Evolutionary conservation across 441 rosid genomes (phyloP), one percentile per base, ranked within the genome.

Genomic region (Pelargonium australe): DNA sequence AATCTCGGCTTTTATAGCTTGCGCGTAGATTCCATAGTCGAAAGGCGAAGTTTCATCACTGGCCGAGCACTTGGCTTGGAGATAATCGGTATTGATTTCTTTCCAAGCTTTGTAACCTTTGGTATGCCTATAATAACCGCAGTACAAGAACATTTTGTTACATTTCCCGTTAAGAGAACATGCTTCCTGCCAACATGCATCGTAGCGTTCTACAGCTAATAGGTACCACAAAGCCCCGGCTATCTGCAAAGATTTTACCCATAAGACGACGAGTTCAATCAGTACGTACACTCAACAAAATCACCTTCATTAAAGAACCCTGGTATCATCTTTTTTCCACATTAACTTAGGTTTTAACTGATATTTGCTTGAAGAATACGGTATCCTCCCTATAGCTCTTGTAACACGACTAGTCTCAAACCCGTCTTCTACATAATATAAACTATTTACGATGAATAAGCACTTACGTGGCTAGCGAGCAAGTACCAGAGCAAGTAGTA

Each of bases 401-500:
- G 31, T 25, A 25, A 25, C 3, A 25, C 0, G 31, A 25, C 31
- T 25, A 25, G 31, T 25, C 3, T 25, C 31, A 25, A 25, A 25
- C 31, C 31, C 31, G 31, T 25, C 31, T 25, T 25, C 31, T 25
- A 25, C 31, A 25, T 25, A 25, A 25, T 25, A 25, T 25, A 25
- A 25, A 2, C 31, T 2, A 25, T 25, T 25, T 25, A 25, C 3
- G 2, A 25, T 25, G 31, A 25, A 25, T 25, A 25, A 66, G 47
- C 8, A 77, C 95, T 83, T 80, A 89, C 97, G 80, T 94, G 97
- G 72, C 99, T 89, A 16, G 94, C 91, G 68, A 91, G 91, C 85
- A 94, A 63, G 82, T 91, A 94, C 96, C 99, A 94, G 6, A 94
- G 92, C 51, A 94, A 84, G 73, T 94, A 94, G 79, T 94, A 89